Evolutionary conservation across 2,329 filamentous ascomycete genomes (phyloP), one percentile per base, ranked within the genome.

Genomic region (Paecilomyces fulvus): DNA sequence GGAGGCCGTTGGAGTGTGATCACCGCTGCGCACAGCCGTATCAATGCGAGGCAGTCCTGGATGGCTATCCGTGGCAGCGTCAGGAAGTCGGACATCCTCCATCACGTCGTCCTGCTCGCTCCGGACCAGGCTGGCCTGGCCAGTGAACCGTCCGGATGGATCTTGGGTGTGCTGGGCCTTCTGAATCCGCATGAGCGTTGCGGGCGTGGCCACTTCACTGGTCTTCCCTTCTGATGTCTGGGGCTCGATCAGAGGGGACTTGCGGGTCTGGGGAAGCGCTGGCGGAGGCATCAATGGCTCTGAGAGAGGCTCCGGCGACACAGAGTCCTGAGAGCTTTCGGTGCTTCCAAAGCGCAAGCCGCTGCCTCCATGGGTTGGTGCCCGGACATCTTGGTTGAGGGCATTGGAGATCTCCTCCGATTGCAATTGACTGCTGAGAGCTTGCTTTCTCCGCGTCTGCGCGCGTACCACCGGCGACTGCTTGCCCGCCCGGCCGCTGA

Each of bases 161-260:
- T 73, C 66, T 30, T 78, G 72, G 12, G 72, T 69, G 55, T 68
- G 68, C 23, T 72, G 71, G 56, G 77, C 78, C 60, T 80, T 81
- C 54, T 64, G 80, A 49, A 92, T 79, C 64, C 84, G 87, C 88
- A 96, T 96, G 57, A 96, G 75, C 6, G 91, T 95, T 8, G 92
- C 90, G 0, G 91, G 91, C 0, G 91, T 95, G 1, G 90, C 91
- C 10, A 89, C 89, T 54, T 85, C 74, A 51, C 83, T 63, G 25
- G 64, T 60, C 53, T 59, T 59, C 51, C 68, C 60, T 55, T 69
- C 62, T 20, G 63, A 52, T 28, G 58, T 55, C 55, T 73, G 71
- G 1, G 72, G 68, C 25, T 61, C 57, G 21, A 75, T 70, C 30
- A 66, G 65, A 14, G 75, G 74, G 14, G 76, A 78, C 57, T 65